Percentiles rank a stretch among this genome's conserved stretches.
phyloP scores from a whole-genome alignment of 805 yeast species.

The Metschnikowia picachoensis region DNA sequence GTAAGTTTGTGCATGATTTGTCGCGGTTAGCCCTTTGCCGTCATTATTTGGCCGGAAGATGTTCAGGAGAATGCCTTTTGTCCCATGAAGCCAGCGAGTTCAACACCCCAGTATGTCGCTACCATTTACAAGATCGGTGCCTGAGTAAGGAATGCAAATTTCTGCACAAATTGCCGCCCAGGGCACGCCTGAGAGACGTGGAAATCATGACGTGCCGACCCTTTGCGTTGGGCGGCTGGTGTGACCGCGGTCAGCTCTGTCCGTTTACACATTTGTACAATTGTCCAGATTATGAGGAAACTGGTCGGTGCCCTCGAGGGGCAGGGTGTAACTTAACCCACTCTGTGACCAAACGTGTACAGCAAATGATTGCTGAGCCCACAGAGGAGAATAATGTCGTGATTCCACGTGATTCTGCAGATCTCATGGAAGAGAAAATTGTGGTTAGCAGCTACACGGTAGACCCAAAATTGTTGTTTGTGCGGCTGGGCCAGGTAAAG shows the following conservation, averaged over 20 bases:
- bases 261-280: slow-evolving; percentile 52
- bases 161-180: slow-evolving; percentile 42
- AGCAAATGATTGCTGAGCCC: slow-evolving; percentile 22
- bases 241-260: slow-evolving; percentile 58
- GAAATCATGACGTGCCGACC: slow-evolving; percentile 56
- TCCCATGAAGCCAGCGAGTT: slow-evolving; percentile 56
- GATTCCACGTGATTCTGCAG: slow-evolving; percentile 17
- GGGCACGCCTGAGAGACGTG: slow-evolving; percentile 41
- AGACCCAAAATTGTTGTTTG: slow-evolving; percentile 26
- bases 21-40: slow-evolving; percentile 54
- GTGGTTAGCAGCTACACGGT: slow-evolving; percentile 33
- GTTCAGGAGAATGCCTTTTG: slow-evolving; percentile 48
- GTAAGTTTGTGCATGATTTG: slow-evolving; percentile 52
- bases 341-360: slow-evolving; percentile 26
- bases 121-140: slow-evolving; percentile 25
- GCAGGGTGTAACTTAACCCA: slow-evolving; percentile 53
- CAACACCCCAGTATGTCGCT: slow-evolving; percentile 46
- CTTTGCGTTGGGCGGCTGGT: slow-evolving; percentile 67
- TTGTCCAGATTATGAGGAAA: slow-evolving; percentile 70
- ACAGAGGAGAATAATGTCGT: slow-evolving; percentile 19
- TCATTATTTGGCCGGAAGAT: slow-evolving; percentile 42
- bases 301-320: slow-evolving; percentile 55
- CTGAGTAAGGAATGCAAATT: slow-evolving; percentile 49
- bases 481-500: slow-evolving; percentile 2
- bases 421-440: slow-evolving; percentile 7